Conservation (phyloP, 2,329 filamentous ascomycete genomes). For the Metarhizium album region DNA sequence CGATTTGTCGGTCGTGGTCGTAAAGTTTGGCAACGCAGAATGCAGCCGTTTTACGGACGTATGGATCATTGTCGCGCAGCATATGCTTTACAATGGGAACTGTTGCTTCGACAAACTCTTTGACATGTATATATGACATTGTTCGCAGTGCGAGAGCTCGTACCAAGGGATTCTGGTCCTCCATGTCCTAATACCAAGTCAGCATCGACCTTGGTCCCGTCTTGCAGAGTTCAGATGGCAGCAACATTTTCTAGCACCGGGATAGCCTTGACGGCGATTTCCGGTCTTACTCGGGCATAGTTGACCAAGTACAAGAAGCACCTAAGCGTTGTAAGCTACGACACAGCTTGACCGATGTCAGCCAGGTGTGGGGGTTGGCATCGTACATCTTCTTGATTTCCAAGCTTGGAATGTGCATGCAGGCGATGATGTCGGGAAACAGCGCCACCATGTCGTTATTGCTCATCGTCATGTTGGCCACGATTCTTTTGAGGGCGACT, state of each 20-base stretch:
- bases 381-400: slow-evolving; percentile 98
- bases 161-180: slow-evolving; percentile 84
- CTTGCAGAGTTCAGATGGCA: neutral
- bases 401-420: slow-evolving; percentile 88
- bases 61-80: slow-evolving; percentile 79
- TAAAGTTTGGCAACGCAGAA: slow-evolving; percentile 97
- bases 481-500: slow-evolving; percentile 97
- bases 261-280: slow-evolving; percentile 86
- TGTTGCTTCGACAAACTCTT: slow-evolving; percentile 88
- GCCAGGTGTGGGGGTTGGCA: neutral
- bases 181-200: slow-evolving; percentile 61
- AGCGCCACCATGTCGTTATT: slow-evolving; percentile 99
- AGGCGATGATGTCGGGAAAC: slow-evolving; percentile 88
- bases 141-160: slow-evolving; percentile 86
- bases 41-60: slow-evolving; percentile 93
- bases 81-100: slow-evolving; percentile 74
- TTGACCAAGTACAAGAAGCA: slow-evolving; percentile 97
- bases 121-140: slow-evolving; percentile 94
- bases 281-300: slow-evolving; percentile 88
- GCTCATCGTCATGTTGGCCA: slow-evolving; percentile 99
- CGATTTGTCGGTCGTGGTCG: slow-evolving; percentile 84
- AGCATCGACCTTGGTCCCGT: slow-evolving; percentile 5
- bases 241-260: slow-evolving; percentile 72
- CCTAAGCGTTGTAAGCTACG: slow-evolving; percentile 38
- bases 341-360: neutral